These are phyloP conservation scores for Magnaporthales sp. DNA, from an alignment of 2,329 filamentous ascomycete species.

Conservation along the genomic window DNA sequence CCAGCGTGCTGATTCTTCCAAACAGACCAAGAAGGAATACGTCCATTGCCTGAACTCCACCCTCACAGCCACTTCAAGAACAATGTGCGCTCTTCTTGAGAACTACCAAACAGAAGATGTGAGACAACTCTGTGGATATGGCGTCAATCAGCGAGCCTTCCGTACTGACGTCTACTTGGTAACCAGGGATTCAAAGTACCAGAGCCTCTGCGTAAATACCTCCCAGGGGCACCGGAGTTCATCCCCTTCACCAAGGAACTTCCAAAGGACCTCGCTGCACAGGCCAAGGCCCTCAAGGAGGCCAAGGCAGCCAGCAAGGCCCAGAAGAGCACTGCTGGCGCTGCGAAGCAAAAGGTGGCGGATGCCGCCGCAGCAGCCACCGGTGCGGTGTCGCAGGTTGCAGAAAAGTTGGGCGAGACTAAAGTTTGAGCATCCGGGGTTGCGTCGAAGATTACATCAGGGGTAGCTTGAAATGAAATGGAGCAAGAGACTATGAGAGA, in stretches of 20 bases:
- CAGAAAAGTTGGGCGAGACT: constrained; percentile 19
- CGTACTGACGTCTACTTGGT: not conserved
- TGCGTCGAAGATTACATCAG: constrained; percentile 7
- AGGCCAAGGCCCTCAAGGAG: constrained; percentile 30
- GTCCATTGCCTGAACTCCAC: constrained; percentile 81
- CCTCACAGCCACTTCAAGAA: constrained; percentile 12
- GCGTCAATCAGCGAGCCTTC: not conserved
- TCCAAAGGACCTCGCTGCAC: constrained; percentile 54
- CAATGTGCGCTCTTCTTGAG: constrained; percentile 83
- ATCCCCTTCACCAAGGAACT: constrained; percentile 82
- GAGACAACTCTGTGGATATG: constrained; percentile 28
- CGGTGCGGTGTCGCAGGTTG: constrained; percentile 14
- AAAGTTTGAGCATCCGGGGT: constrained; percentile 13
- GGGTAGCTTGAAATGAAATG: not conserved
- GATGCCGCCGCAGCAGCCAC: constrained; percentile 11
- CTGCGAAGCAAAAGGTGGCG: constrained; percentile 15
- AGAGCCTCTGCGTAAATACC: constrained; percentile 77
- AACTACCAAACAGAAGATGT: constrained; percentile 81
- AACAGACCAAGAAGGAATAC: constrained; percentile 67
- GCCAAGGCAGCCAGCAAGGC: constrained; percentile 10
- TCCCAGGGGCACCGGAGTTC: constrained; percentile 83
- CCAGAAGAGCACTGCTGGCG: constrained; percentile 5
- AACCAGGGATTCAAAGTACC: constrained; percentile 66
- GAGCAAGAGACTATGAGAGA: not conserved
- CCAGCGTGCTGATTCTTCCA: not conserved